Evolutionary conservation across 2,329 filamentous ascomycete species (phyloP).

Genomic region (Atkinsonella texensis): DNA sequence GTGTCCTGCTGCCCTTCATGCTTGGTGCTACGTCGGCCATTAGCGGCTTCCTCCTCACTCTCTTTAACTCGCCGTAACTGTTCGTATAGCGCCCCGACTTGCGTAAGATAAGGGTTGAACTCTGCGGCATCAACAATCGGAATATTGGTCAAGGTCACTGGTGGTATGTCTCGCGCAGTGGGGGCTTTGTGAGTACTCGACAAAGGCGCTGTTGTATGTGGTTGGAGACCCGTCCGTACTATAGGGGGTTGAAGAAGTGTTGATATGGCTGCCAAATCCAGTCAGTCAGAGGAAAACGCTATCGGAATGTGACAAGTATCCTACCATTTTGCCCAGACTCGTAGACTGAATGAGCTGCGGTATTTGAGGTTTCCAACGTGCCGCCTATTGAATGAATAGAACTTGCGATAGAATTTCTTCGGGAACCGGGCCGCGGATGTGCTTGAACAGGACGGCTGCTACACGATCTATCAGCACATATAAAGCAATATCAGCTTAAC

Average conservation of each 20-base stretch:
- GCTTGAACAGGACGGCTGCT: constrained; percentile 31
- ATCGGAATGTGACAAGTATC: background rate
- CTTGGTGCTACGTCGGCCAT: constrained; percentile 26
- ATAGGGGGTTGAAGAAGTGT: constrained; percentile 87
- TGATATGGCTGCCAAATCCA: constrained; percentile 56
- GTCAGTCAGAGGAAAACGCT: background rate
- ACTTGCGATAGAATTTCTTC: constrained; percentile 75
- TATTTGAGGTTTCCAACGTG: constrained; percentile 55
- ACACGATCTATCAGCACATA: constrained; percentile 14
- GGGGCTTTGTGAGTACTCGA: constrained; percentile 71
- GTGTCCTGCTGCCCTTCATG: constrained; percentile 30
- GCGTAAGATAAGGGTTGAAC: constrained; percentile 73
- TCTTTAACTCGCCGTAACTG: constrained; percentile 77
- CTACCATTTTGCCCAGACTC: constrained; percentile 79
- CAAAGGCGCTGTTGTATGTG: constrained; percentile 58
- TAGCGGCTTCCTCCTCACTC: constrained; percentile 51
- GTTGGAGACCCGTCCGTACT: constrained; percentile 72
- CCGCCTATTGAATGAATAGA: constrained; percentile 82
- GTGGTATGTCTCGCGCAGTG: constrained; percentile 80
- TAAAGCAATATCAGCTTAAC: background rate
- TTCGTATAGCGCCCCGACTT: constrained; percentile 81
- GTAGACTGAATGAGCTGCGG: constrained; percentile 41
- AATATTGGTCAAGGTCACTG: constrained; percentile 83
- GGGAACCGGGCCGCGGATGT: constrained; percentile 35
- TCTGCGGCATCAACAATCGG: constrained; percentile 65